Evolutionary conservation across 2,329 filamentous ascomycete species (phyloP).

Genomic region (Colletotrichum destructivum): DNA sequence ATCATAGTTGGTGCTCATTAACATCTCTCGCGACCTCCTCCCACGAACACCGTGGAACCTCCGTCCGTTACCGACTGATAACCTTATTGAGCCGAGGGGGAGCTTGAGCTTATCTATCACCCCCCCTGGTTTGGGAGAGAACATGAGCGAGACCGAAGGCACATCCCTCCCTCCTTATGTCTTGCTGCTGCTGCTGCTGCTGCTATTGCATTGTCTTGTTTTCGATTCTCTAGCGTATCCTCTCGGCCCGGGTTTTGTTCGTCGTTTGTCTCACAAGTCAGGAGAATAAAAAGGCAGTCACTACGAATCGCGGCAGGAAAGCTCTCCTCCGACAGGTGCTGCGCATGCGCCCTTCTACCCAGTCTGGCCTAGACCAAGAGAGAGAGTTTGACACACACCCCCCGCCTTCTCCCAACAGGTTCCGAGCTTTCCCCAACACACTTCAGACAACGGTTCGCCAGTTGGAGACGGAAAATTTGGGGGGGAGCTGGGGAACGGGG

Average conservation of each 20-base stretch:
- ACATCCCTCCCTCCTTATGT: background rate
- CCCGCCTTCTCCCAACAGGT: slow-evolving; percentile 33
- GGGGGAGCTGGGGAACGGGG: background rate
- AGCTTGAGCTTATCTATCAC: background rate
- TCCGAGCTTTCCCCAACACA: slow-evolving; percentile 35
- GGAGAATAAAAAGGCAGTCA: background rate
- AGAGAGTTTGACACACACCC: background rate
- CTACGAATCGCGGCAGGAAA: background rate
- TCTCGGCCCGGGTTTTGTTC: slow-evolving; percentile 37
- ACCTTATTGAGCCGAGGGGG: background rate
- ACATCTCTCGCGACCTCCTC: background rate
- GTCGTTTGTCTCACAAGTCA: slow-evolving; percentile 29
- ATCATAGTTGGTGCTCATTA: too few relatives aligned
- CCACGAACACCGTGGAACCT: slow-evolving; percentile 3
- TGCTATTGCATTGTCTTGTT: background rate
- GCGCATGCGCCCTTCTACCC: slow-evolving; percentile 26
- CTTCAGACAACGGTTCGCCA: slow-evolving; percentile 17
- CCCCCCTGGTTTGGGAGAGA: background rate
- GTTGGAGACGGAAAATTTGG: slow-evolving; percentile 37
- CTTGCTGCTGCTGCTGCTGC: background rate
- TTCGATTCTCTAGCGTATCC: slow-evolving; percentile 25
- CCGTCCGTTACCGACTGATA: slow-evolving; percentile 2
- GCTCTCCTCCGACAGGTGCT: background rate
- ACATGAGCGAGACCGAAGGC: background rate
- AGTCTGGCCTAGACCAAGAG: slow-evolving; percentile 19